Conservation (phyloP, 768 basidiomycete genomes). For the Mycena haematopus region DNA sequence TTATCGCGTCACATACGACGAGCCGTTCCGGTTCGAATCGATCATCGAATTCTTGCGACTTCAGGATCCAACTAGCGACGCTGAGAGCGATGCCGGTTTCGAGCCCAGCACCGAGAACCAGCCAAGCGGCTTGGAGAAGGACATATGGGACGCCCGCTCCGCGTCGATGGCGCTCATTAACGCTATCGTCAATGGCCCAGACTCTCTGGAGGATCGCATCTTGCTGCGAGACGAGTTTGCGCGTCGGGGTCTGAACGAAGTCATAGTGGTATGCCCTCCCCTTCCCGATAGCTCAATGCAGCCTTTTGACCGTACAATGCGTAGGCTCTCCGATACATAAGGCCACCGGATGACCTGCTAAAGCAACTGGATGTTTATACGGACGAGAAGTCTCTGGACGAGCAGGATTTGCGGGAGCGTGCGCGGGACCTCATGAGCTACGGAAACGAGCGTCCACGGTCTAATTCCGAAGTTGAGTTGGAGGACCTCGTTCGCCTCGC, state of each 20-base stretch:
- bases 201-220: constrained; percentile 80
- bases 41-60: constrained; percentile 69
- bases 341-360: constrained; percentile 79
- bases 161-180: constrained; percentile 82
- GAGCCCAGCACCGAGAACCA: background rate
- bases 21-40: constrained; percentile 81
- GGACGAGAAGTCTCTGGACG: constrained; percentile 91
- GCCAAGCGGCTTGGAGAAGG: constrained; percentile 63
- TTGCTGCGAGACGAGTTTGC: constrained; percentile 83
- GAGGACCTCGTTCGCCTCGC: constrained; percentile 68
- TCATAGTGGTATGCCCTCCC: constrained; percentile 70
- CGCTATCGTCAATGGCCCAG: constrained; percentile 76
- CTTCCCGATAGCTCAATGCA: background rate
- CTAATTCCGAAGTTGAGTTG: constrained; percentile 61
- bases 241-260: constrained; percentile 82
- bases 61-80: constrained; percentile 47
- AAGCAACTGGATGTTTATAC: constrained; percentile 82
- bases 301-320: background rate
- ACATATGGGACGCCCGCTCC: constrained; percentile 81
- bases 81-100: constrained; percentile 38
- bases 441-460: constrained; percentile 42
- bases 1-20: constrained; percentile 71
- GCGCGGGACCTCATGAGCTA: constrained; percentile 43
- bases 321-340: constrained; percentile 76
- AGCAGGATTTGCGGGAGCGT: constrained; percentile 80